Evolutionary conservation across 1,284 basidiomycete species (phyloP), one percentile per base, ranked within the genome.

Genomic region (Tilletiopsis washingtonensis): DNA sequence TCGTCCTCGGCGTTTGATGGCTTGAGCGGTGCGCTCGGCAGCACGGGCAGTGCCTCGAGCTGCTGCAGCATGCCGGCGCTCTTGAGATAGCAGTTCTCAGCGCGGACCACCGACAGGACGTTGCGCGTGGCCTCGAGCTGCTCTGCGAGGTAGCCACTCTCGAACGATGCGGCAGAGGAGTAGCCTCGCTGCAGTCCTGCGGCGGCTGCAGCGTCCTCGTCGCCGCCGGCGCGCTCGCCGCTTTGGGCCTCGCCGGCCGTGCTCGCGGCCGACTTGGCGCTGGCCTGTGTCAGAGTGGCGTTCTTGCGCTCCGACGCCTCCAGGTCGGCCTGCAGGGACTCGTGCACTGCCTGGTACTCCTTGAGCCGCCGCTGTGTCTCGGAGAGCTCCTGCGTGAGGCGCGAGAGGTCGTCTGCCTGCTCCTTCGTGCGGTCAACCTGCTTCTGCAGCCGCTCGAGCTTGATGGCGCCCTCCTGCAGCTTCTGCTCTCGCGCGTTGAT

Each of bases 391-490:
- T 74, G 77, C 74, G 94, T 88, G 19, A 97, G 80, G 52, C 88
- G 85, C 17, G 78, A 75, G 48, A 96, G 86, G 20, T 81, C 77
- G 54, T 97, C 91, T 1, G 84, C 83, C 74, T 80, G 73, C 70
- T 86, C 88, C 78, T 89, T 91, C 53, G 84, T 84, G 1, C 82
- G 81, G 69, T 97, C 91, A 77, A 93, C 84, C 42, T 90, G 82
- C 44, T 89, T 82, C 69, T 93, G 88, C 80, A 98, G 86, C 6
- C 93, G 81, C 73, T 96, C 89, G 49, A 96, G 87, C 78, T 91
- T 97, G 55, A 97, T 89, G 4, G 78, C 77, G 5, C 83, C 79
- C 71, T 98, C 94, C 74, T 97, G 89, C 44, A 91, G 82, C 32
- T 76, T 81, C 77, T 94, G 88, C 58, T 98, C 93, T 75, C 89